Evolutionary conservation across 176 grass and related monocot genomes (phyloP).

Genomic region (Tillandsia leiboldiana): DNA sequence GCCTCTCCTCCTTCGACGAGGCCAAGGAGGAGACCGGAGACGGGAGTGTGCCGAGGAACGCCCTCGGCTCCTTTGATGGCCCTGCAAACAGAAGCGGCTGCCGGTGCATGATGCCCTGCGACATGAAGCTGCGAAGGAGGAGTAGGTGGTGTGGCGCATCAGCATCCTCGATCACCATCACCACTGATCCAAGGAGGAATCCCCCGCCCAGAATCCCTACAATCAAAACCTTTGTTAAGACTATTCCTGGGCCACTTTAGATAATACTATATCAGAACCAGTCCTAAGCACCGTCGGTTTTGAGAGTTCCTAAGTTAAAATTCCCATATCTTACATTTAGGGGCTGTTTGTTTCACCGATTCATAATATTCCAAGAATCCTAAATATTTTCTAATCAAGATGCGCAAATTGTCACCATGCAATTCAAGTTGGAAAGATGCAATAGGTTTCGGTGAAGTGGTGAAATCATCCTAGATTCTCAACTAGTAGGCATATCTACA

Average conservation of each 20-base stretch:
- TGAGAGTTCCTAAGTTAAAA: no score
- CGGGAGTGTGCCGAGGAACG: constrained; percentile 75
- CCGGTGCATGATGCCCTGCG: constrained; percentile 64
- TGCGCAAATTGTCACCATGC: no score
- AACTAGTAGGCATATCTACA: not conserved
- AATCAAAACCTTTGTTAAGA: not conserved
- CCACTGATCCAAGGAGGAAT: constrained; percentile 60
- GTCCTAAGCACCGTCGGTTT: no score
- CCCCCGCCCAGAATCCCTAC: constrained; percentile 80
- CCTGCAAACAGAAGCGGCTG: constrained; percentile 74
- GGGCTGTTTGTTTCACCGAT: no score
- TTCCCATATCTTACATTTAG: no score
- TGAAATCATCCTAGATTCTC: no score
- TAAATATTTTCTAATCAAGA: no score
- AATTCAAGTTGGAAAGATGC: no score
- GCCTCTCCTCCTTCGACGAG: constrained; percentile 43
- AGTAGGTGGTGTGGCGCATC: constrained; percentile 84
- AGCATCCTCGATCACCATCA: constrained; percentile 84
- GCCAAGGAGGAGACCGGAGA: constrained; percentile 23
- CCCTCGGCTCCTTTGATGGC: constrained; percentile 44
- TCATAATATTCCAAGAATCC: no score
- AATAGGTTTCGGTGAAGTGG: no score
- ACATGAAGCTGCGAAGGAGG: constrained; percentile 78
- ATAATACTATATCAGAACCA: no score
- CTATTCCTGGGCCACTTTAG: no score